A percentile compares a stretch with the other conserved stretches of the same genome.
Conservation (phyloP, 208 protist species). For the Acanthamoeba royreba region DNA sequence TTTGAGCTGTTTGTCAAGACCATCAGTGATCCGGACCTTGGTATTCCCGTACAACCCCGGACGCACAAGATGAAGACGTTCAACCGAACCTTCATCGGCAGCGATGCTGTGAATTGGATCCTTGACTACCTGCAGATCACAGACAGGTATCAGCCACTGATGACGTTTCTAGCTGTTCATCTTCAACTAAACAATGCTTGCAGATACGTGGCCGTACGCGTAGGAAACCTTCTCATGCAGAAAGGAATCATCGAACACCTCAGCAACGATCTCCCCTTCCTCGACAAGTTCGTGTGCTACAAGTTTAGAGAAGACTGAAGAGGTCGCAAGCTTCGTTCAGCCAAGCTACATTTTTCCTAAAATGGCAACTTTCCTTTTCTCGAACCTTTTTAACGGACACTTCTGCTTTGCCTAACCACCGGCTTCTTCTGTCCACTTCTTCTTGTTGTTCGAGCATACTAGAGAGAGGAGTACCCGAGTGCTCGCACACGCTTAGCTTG, state of each 20-base stretch:
- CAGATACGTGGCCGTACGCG: not conserved
- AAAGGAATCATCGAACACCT: not conserved
- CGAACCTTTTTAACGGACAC: too few relatives aligned
- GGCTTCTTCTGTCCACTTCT: too few relatives aligned
- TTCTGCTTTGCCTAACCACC: too few relatives aligned
- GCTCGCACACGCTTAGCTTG: too few relatives aligned
- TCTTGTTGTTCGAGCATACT: too few relatives aligned
- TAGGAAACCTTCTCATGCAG: not conserved
- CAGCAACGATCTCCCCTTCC: not conserved
- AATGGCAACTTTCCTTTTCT: too few relatives aligned
- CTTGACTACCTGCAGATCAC: not conserved
- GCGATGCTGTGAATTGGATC: not conserved
- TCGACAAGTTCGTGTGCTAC: not conserved
- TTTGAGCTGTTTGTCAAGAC: not conserved
- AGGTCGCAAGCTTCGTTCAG: too few relatives aligned
- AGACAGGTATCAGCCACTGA: not conserved
- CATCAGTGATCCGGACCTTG: not conserved
- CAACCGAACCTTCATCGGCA: not conserved
- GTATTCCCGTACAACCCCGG: not conserved
- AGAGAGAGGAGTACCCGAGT: too few relatives aligned
- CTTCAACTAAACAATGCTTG: not conserved
- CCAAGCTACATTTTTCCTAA: too few relatives aligned
- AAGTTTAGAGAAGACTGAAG: not conserved
- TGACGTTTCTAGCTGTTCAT: not conserved
- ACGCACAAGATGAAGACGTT: not conserved